Evolutionary conservation across 306 rosid genomes (phyloP), one percentile per base, ranked within the genome.

Genomic region (Castanospermum australe): DNA sequence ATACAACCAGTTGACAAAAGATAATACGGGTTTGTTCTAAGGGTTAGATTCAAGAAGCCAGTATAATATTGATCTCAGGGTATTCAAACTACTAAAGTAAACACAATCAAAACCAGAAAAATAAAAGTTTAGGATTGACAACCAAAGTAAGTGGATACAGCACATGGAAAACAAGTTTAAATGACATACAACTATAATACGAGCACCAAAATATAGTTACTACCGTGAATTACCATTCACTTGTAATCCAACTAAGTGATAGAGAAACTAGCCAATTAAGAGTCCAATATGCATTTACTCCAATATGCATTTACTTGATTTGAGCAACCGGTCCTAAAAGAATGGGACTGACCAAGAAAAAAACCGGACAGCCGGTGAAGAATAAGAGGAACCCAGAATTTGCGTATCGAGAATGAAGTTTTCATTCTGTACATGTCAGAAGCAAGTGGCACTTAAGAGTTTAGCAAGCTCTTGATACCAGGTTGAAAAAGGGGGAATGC

Each of bases 1-100:
- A 20, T 22, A 25, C 35, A 3, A 18, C 10, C 59, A 8, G n/a
- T 33, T 41, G 25, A 44, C 55, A 41, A 41, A 41, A 64, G 79
- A 61, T 66, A 47, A 55, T 15, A 15, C 13, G 20, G 8, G 42
- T 59, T 68, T 41, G 76, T 32, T 59, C 22, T n/a, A 64, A 61
- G 11, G 66, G 52, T 11, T 21, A 41, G 42, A n/a, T 77, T 77
- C 13, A 17, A 41, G 75, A 51, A n/a, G 35, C 54, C n/a, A 54
- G 67, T 9, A 67, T 75, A 48, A 59, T 50, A 67, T 52, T 63
- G 60, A 28, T 14, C 73, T 38, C 64, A 25, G 67, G 63, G 28
- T 59, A 28, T 73, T 64, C 73, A 39, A 75, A 48, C 51, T 12
- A 65, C n/a, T 22, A 45, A 47, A 63, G 21, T 36, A 41, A 44